These are phyloP conservation scores for Coriaria nepalensis DNA, from an alignment of 306 rosid genomes.

Conservation along the genomic window DNA sequence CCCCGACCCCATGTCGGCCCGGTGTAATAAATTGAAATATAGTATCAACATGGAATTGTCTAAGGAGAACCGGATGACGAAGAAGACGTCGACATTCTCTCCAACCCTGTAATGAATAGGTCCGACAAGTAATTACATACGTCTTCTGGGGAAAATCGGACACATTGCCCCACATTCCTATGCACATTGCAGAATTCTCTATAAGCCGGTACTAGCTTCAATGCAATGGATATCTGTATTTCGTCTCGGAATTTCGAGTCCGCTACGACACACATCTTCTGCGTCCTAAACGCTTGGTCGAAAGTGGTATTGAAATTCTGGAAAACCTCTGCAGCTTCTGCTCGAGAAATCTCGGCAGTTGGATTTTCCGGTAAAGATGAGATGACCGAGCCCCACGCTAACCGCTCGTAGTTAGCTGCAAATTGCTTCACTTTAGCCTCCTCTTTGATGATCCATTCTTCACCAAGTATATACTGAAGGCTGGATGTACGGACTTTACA, in stretches of 20 bases:
- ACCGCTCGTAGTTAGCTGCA: slow-evolving; percentile 44
- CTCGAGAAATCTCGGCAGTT: slow-evolving; percentile 11
- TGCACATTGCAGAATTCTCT: slow-evolving; percentile 29
- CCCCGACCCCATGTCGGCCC: too few relatives aligned
- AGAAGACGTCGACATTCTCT: slow-evolving; percentile 6
- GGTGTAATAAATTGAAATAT: too few relatives aligned
- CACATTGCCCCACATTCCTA: slow-evolving; percentile 8
- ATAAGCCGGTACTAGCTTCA: slow-evolving; percentile 30
- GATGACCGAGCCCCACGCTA: slow-evolving; percentile 57
- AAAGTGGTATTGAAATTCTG: slow-evolving; percentile 38
- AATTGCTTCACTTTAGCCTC: slow-evolving; percentile 51
- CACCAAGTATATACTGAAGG: slow-evolving; percentile 42
- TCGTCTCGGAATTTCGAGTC: slow-evolving; percentile 41
- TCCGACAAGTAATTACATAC: slow-evolving; percentile 37
- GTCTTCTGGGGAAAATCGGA: slow-evolving; percentile 42
- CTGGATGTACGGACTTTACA: slow-evolving; percentile 42
- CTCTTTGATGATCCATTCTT: slow-evolving; percentile 44
- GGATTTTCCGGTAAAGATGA: slow-evolving; percentile 40
- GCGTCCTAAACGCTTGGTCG: slow-evolving; percentile 36
- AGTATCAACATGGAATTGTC: too few relatives aligned
- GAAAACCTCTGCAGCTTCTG: slow-evolving; percentile 35
- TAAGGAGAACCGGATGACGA: slow-evolving; percentile 9
- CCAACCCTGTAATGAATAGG: slow-evolving; percentile 23
- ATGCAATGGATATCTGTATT: slow-evolving; percentile 24
- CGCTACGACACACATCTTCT: slow-evolving; percentile 24